Conservation (phyloP, 768 basidiomycete species). For the Psilocybe cyanescens region DNA sequence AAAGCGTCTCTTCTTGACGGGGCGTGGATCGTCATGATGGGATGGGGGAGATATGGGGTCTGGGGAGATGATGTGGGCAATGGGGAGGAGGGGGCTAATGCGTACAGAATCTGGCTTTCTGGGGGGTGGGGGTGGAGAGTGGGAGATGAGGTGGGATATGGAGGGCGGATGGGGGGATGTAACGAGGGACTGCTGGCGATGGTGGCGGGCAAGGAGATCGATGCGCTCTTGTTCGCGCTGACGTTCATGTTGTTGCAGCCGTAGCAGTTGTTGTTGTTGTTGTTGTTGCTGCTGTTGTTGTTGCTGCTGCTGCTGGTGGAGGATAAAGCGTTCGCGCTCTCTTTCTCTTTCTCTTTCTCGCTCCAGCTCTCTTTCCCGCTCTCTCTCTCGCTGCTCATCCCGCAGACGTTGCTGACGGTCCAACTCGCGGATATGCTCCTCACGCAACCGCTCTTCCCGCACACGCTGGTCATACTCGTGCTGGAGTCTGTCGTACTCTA, state of each 20-base stretch:
- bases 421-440: conserved; percentile 24
- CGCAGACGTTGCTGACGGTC: conserved; percentile 16
- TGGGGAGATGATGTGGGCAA: conserved; percentile 19
- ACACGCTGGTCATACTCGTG: conserved; percentile 18
- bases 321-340: neutral
- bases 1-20: conserved; percentile 47
- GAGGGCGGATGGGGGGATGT: conserved; percentile 22
- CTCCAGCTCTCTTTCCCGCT: conserved; percentile 4
- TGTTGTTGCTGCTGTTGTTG: conserved; percentile 8
- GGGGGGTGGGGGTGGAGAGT: conserved; percentile 15
- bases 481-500: conserved; percentile 4
- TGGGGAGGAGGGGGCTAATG: conserved; percentile 16
- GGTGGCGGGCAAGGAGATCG: conserved; percentile 13
- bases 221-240: conserved; percentile 22
- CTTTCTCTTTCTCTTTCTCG: conserved; percentile 8
- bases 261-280: conserved; percentile 13
- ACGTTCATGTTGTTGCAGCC: conserved; percentile 12
- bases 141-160: conserved; percentile 27
- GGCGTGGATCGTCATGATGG: conserved; percentile 27
- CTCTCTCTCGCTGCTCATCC: conserved; percentile 12
- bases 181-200: conserved; percentile 20
- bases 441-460: conserved; percentile 17
- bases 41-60: conserved; percentile 12
- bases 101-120: neutral
- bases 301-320: neutral